A percentile compares a stretch with the other conserved stretches of the same genome.
Conservation (phyloP, 106 monocot genomes). For the Allium cepa region DNA sequence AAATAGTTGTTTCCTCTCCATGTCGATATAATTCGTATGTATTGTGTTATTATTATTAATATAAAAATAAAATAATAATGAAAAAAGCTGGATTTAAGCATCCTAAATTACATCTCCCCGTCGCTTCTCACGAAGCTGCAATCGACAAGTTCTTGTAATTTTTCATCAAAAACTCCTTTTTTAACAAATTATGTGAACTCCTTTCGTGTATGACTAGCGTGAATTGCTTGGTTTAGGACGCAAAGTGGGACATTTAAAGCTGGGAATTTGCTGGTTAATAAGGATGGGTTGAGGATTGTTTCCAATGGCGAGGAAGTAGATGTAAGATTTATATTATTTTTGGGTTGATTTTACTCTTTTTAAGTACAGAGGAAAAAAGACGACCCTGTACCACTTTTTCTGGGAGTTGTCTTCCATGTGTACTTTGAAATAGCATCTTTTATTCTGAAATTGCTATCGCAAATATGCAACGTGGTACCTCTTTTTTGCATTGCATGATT, state of each 20-base stretch:
- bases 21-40: too few relatives aligned
- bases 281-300: slow-evolving; percentile 78
- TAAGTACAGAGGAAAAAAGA: not conserved
- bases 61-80: too few relatives aligned
- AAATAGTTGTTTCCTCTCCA: too few relatives aligned
- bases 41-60: too few relatives aligned
- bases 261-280: slow-evolving; percentile 85
- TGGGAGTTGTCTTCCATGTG: not conserved
- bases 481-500: too few relatives aligned
- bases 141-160: slow-evolving; percentile 64
- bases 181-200: not conserved
- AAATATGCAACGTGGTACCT: too few relatives aligned
- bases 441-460: too few relatives aligned
- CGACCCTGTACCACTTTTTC: not conserved
- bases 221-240: slow-evolving; percentile 29
- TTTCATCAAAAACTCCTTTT: too few relatives aligned
- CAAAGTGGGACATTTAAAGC: slow-evolving; percentile 73
- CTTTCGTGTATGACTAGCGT: not conserved
- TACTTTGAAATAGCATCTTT: not conserved
- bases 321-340: slow-evolving; percentile 18
- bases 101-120: slow-evolving; percentile 16
- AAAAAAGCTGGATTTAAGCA: not conserved
- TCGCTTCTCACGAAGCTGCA: slow-evolving; percentile 32
- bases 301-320: slow-evolving; percentile 43
- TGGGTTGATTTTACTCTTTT: not conserved